Evolutionary conservation across 176 grass and related monocot genomes (phyloP).

Genomic region (Phyllostachys edulis): DNA sequence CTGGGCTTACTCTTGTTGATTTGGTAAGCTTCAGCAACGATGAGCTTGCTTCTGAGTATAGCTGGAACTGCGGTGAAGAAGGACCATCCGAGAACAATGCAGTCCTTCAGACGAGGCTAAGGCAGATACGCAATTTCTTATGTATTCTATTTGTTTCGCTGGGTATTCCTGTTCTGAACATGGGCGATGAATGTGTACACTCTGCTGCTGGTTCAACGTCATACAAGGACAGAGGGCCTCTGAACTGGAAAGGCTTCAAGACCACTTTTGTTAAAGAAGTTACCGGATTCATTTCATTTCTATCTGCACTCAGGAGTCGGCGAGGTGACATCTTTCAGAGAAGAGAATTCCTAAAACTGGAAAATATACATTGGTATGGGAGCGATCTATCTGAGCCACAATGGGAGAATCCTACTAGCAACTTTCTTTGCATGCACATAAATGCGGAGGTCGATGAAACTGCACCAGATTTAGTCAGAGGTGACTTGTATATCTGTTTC

Average conservation of each 20-base stretch:
- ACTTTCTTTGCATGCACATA: slow-evolving; percentile 67
- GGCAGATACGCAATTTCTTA: slow-evolving; percentile 81
- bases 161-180: slow-evolving; percentile 81
- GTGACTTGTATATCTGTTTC: slow-evolving; percentile 75
- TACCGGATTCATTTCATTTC: slow-evolving; percentile 72
- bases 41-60: slow-evolving; percentile 63
- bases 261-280: slow-evolving; percentile 70
- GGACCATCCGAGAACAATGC: slow-evolving; percentile 53
- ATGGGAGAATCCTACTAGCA: slow-evolving; percentile 65
- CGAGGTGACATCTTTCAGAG: slow-evolving; percentile 72
- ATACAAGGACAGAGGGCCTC: slow-evolving; percentile 59
- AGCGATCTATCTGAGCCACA: slow-evolving; percentile 57
- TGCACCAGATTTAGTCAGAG: slow-evolving; percentile 28
- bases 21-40: slow-evolving; percentile 74
- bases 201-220: slow-evolving; percentile 65
- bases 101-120: slow-evolving; percentile 76
- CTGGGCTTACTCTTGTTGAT: slow-evolving; percentile 82
- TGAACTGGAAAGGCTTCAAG: slow-evolving; percentile 69
- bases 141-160: slow-evolving; percentile 84
- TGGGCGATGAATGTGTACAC: slow-evolving; percentile 84
- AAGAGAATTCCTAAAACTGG: slow-evolving; percentile 71
- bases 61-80: slow-evolving; percentile 96
- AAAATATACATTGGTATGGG: slow-evolving; percentile 87
- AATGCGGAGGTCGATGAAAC: slow-evolving; percentile 48
- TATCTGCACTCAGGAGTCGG: slow-evolving; percentile 61